Percentiles rank a stretch among this genome's conserved stretches.
Conservation (phyloP, 108 stramenopile species). For the Seminavis robusta region DNA sequence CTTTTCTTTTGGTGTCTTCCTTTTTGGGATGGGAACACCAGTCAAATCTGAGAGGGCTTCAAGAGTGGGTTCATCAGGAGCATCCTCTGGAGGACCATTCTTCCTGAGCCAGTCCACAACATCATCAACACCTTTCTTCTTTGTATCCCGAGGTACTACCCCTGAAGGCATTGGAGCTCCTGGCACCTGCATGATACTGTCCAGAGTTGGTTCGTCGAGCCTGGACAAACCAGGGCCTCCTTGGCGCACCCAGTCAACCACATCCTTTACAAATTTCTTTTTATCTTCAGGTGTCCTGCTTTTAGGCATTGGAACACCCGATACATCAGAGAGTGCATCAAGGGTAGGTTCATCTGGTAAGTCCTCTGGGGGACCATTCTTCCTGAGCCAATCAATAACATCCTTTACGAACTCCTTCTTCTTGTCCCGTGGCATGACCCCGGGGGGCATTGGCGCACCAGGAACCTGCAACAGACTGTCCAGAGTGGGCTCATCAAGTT, state of each 20-base stretch:
- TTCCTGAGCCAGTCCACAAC: neutral
- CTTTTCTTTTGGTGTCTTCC: too few relatives aligned
- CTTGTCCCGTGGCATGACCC: neutral
- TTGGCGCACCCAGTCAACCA: neutral
- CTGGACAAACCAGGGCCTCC: conserved; percentile 2
- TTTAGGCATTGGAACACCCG: conserved; percentile 1
- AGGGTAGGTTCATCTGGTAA: conserved; percentile 6
- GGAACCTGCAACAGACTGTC: neutral
- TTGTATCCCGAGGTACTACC: too few relatives aligned
- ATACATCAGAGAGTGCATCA: conserved; percentile 1
- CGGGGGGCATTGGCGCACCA: conserved; percentile 3
- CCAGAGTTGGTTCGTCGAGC: conserved; percentile 6
- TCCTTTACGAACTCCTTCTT: conserved; percentile 11
- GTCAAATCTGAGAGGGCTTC: conserved; percentile 1
- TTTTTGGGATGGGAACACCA: too few relatives aligned
- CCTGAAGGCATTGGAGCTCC: too few relatives aligned
- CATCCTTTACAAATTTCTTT: neutral
- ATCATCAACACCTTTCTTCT: too few relatives aligned
- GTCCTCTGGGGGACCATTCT: conserved; percentile 2
- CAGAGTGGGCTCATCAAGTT: conserved; percentile 10
- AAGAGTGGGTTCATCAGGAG: too few relatives aligned
- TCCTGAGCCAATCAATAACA: conserved; percentile 29
- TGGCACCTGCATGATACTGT: too few relatives aligned
- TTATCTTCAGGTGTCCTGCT: neutral
- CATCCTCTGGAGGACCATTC: too few relatives aligned